Base-by-base conservation (phyloP, 495 filamentous ascomycete genomes). In the Ramalina peruviana region DNA sequence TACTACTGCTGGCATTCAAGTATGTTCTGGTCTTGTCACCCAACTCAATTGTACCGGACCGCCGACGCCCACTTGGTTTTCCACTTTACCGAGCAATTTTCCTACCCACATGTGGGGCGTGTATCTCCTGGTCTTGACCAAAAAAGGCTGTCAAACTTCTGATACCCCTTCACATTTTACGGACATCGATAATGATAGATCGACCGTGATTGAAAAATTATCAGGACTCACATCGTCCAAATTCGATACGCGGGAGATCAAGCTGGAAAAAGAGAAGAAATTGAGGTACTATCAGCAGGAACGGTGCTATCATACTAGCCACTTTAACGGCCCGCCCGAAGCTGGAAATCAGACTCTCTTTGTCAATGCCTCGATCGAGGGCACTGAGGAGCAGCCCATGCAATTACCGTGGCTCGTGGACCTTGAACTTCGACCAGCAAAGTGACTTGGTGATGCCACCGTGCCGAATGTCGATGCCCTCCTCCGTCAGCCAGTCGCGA, bases 31-130 rank as follows among this genome's bases (percentile, higher is more conserved):
- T 20, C 19, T 20, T 20, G 19, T 20, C 19, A 20, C 19, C 19
- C 19, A 20, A 20, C 19, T 20, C 19, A 20, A 20, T 20, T 20
- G 19, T 20, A 20, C 19, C 19, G 19, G 65, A 72, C 4, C 58
- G 67, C 41, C 83, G 81, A 1, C 63, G 60, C 6, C 55, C 86
- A 53, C 80, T 85, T 59, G 85, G 79, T 57, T 87, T 85, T 52
- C 19, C 19, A 20, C 19, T 20, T 20, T 20, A 20, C 19, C 19
- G 19, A 20, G 19, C 19, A 20, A 20, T 20, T 20, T 20, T 20
- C 19, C 19, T 20, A 20, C 19, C 19, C 19, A 20, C 19, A 20
- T 20, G 19, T 20, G 19, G 19, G 19, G 19, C 19, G 19, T 20
- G 19, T 20, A 20, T 20, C 19, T 20, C 19, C 19, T 20, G 19